Percentiles rank a stretch among this genome's conserved stretches.
Conservation (phyloP, 2,329 filamentous ascomycete genomes). For the Sporothrix phasma region DNA sequence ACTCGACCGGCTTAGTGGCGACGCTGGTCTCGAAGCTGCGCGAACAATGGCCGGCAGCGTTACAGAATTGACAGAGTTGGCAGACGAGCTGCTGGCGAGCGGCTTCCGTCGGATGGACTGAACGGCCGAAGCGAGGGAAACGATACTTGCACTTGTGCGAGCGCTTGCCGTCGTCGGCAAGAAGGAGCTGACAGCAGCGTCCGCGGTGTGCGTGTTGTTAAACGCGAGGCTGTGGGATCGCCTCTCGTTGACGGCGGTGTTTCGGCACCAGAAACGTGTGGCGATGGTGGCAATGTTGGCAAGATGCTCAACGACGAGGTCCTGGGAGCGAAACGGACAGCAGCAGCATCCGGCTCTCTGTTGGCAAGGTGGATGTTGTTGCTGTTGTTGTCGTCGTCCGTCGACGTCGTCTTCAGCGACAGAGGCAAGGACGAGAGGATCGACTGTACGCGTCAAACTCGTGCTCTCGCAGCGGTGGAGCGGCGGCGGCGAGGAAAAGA, state of each 20-base stretch:
- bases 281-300: slow-evolving; percentile 3
- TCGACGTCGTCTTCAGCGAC: not conserved
- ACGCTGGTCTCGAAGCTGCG: not conserved
- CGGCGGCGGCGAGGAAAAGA: not conserved
- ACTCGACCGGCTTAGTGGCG: not conserved
- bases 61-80: not conserved
- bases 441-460: not conserved
- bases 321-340: not conserved
- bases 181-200: not conserved
- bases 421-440: slow-evolving; percentile 13
- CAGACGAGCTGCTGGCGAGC: slow-evolving; percentile 33
- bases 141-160: slow-evolving; percentile 6
- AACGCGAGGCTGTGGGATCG: slow-evolving; percentile 13
- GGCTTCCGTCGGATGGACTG: slow-evolving; percentile 48
- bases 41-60: not conserved
- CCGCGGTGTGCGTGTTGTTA: not conserved
- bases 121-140: not conserved
- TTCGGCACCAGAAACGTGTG: not conserved
- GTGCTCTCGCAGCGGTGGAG: not conserved
- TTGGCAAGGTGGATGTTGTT: not conserved
- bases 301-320: slow-evolving; percentile 13
- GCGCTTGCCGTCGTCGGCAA: slow-evolving; percentile 6
- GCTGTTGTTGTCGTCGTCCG: not conserved
- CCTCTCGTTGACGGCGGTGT: not conserved
- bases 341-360: not conserved